Evolutionary conservation across 2,329 filamentous ascomycete genomes (phyloP), one percentile per base, ranked within the genome.

Genomic region (Phyllachora maydis): DNA sequence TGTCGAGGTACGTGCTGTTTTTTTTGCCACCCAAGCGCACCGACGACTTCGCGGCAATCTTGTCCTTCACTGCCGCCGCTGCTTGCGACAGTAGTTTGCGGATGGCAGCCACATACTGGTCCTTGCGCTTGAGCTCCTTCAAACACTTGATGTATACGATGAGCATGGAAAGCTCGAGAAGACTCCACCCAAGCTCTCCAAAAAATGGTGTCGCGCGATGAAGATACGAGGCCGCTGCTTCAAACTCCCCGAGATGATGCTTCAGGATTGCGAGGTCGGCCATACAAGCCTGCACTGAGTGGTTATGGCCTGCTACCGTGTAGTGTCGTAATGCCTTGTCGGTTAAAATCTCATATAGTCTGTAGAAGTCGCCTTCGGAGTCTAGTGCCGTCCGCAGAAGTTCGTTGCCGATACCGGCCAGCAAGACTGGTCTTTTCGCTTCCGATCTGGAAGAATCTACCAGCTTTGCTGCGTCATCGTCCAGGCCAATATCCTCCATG

Each of bases 261-360:
- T 85, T 83, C 23, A 93, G 53, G 4, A 88, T 63, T 2, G 82
- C 88, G 21, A 95, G 59, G 44, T 98, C 88, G 7, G 79, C 75
- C 43, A 83, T 66, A 29, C 72, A 70, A 11, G 70, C 63, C 35
- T 90, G 71, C 1, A 76, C 71, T 6, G 79, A 77, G 35, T 90
- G 74, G 1, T 58, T 59, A 32, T 85, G 75, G 26, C 71, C 75
- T 4, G 83, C 81, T 4, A 81, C 66, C 9, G 70, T 70, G 41
- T 78, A 90, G 40, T 92, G 77, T 2, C 76, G 74, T 27, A 90
- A 64, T 3, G 83, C 72, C 30, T 77, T 72, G 35, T 88, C 75
- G 6, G 79, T 92, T n/a, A 93, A 55, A 7, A 66, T 69, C 39
- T 85, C 68, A 35, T 73, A 77, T 1, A 72, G 51, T 5, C 56